A percentile compares a stretch with the other conserved stretches of the same genome.
Evolutionary conservation across 495 filamentous ascomycete genomes (phyloP).

Genomic region (Ascobolus immersus): DNA sequence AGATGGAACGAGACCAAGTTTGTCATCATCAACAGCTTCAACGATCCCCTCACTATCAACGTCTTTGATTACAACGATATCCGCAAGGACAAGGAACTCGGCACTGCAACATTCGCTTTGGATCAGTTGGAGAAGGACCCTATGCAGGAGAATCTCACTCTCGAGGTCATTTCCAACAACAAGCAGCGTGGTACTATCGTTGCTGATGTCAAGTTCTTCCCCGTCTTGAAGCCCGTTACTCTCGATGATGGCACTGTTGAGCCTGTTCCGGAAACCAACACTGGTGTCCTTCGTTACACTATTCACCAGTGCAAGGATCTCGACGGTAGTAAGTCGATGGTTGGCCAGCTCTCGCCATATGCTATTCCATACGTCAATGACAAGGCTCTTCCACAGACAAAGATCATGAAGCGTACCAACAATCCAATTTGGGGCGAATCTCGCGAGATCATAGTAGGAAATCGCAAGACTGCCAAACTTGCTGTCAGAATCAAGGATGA

Average conservation of each 20-base stretch:
- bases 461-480: conserved; percentile 66
- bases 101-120: conserved; percentile 55
- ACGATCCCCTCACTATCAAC: conserved; percentile 57
- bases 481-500: conserved; percentile 90
- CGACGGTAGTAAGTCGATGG: conserved; percentile 65
- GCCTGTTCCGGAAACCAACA: conserved; percentile 66
- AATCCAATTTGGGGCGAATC: conserved; percentile 78
- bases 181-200: conserved; percentile 56
- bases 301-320: conserved; percentile 91
- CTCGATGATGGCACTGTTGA: conserved; percentile 51
- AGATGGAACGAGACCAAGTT: conserved; percentile 93
- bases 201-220: conserved; percentile 82
- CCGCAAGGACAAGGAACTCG: conserved; percentile 89
- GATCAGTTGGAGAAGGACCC: conserved; percentile 50
- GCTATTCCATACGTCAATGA: conserved; percentile 66
- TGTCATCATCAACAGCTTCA: conserved; percentile 70
- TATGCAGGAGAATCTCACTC: conserved; percentile 56
- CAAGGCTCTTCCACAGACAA: conserved; percentile 59
- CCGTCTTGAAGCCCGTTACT: conserved; percentile 48
- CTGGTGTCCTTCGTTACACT: conserved; percentile 76
- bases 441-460: conserved; percentile 81
- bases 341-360: conserved; percentile 78
- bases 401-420: conserved; percentile 85
- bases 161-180: conserved; percentile 66
- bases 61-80: conserved; percentile 86